These are phyloP conservation scores for Aspergillus tamarii DNA, from an alignment of 2,329 filamentous ascomycete genomes.

Conservation along the genomic window DNA sequence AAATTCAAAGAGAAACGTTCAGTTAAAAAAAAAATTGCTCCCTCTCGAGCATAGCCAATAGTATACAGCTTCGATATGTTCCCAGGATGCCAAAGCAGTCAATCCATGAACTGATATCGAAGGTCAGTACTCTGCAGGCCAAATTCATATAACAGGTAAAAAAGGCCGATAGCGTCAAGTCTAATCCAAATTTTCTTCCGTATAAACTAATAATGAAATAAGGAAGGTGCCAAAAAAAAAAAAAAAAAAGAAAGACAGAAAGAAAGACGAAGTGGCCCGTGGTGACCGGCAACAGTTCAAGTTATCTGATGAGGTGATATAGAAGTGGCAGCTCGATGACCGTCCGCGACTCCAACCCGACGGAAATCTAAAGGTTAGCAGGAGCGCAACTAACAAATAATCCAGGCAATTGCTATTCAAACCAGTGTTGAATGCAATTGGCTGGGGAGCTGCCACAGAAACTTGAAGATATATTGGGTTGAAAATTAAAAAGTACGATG, in stretches of 20 bases:
- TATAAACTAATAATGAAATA: not conserved
- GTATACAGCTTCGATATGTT: not conserved
- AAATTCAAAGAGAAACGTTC: constrained; percentile 1
- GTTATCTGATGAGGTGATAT: not conserved
- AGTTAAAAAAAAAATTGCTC: not conserved
- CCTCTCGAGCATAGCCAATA: not conserved
- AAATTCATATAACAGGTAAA: not conserved
- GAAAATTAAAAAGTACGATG: not conserved
- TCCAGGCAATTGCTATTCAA: constrained; percentile 16
- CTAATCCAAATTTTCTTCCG: not conserved
- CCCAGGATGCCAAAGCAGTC: not conserved
- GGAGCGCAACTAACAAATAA: not conserved
- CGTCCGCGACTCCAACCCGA: not conserved
- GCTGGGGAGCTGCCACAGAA: constrained; percentile 6
- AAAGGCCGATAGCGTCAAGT: no score
- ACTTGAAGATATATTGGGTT: not conserved
- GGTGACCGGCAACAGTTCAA: not conserved
- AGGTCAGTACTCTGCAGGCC: not conserved
- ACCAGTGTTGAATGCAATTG: not conserved
- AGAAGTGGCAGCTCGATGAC: not conserved
- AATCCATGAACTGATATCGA: not conserved
- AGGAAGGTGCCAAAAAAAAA: not conserved
- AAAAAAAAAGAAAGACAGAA: no score
- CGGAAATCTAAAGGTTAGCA: not conserved
- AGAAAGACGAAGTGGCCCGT: not conserved